Base-by-base conservation (phyloP, 257 asterid species). In the Solanum lycopersicoides region DNA sequence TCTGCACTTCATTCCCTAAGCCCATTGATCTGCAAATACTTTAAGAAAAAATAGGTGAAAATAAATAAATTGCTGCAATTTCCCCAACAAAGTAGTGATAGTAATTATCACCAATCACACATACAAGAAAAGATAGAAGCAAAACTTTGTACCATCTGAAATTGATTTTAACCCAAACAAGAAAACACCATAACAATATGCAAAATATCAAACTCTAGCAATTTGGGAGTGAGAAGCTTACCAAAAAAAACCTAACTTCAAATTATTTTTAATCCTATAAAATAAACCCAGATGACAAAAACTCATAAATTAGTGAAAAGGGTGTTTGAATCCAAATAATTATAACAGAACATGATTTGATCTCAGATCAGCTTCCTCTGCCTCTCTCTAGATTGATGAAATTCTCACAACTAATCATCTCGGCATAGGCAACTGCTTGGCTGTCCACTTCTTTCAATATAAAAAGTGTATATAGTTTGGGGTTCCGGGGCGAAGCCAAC, bases 21-120 rank as follows among this genome's bases (percentile, higher is more conserved):
- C 75, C 89, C 90, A 91, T 85, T 69, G 88, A 83, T 76, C 93
- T 91, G 88, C 76, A 71, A 72, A 80, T 39, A 84, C 9, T 84
- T 16, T 9, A 66, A 35, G 63, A 41, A 71, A 32, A n/a, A 79
- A 9, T 39, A 71, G 6, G 68, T 12, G 18, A 60, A 39, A 56
- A 84, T 3, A 39, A 68, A 50, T 59, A 8, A 53, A 35, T 20
- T 50, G 66, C 45, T 71, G 56, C 20, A 69, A 88, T 13, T 15
- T 41, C 34, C 35, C 32, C 21, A 18, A 76, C 35, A 76, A 76
- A 42, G 14, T n/a, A 76, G 63, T 13, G 13, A 41, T 50, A 83
- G 41, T 4, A 37, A 44, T 41, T 21, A 20, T 12, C 83, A 23
- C 25, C 9, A 30, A 87, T 68, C 30, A 56, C 65, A 74, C n/a